phyloP scores from a whole-genome alignment of 2,329 filamentous ascomycete species.

The Ophiostoma ips region DNA sequence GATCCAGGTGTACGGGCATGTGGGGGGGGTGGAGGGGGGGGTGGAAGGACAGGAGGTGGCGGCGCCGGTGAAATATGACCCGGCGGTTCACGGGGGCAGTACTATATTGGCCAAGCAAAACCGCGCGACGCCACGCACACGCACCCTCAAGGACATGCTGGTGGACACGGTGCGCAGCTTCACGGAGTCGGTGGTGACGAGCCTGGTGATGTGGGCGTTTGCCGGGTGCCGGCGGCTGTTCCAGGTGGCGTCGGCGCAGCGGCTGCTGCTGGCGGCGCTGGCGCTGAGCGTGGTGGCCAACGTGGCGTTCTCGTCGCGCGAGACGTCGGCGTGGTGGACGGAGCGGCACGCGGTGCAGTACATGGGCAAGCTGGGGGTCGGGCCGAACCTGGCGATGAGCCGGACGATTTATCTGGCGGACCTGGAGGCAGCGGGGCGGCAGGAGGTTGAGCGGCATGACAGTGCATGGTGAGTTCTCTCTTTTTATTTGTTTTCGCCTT shows the following conservation, averaged over 20 bases:
- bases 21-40: slow-evolving; percentile 58
- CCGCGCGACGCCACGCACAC: slow-evolving; percentile 30
- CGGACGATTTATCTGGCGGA: slow-evolving; percentile 74
- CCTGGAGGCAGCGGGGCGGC: slow-evolving; percentile 50
- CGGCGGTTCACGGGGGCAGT: slow-evolving; percentile 28
- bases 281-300: slow-evolving; percentile 59
- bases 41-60: too few relatives aligned
- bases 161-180: slow-evolving; percentile 61
- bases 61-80: slow-evolving; percentile 48
- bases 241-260: slow-evolving; percentile 57
- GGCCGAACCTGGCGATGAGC: slow-evolving; percentile 67
- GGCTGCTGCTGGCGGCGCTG: slow-evolving; percentile 57
- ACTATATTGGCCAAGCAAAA: slow-evolving; percentile 35
- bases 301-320: slow-evolving; percentile 57
- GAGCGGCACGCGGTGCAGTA: slow-evolving; percentile 69
- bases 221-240: slow-evolving; percentile 51
- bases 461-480: too few relatives aligned
- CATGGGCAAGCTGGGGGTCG: slow-evolving; percentile 69
- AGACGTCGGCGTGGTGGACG: slow-evolving; percentile 67
- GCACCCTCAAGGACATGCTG: slow-evolving; percentile 53
- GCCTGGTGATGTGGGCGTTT: slow-evolving; percentile 64
- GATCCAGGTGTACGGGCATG: slow-evolving; percentile 63
- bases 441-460: too few relatives aligned
- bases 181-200: slow-evolving; percentile 59
- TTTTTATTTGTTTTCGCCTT: too few relatives aligned